These are phyloP conservation scores for Lactarius hengduanensis DNA, from an alignment of 768 basidiomycete species.

Conservation along the genomic window DNA sequence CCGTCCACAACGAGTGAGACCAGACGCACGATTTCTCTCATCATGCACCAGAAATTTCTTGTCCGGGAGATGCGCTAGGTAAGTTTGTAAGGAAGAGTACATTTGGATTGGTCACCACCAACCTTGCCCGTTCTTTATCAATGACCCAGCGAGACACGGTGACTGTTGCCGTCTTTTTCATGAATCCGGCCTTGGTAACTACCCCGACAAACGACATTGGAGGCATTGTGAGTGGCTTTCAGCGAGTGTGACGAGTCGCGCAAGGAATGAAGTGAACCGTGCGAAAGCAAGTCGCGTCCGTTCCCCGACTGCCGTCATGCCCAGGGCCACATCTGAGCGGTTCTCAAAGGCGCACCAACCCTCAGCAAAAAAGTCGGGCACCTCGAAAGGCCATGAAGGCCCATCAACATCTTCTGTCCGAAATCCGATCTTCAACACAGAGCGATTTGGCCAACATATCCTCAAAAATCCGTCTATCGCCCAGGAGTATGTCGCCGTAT, in stretches of 20 bases:
- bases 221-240: conserved; percentile 49
- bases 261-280: background rate
- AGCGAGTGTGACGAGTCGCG: conserved; percentile 1
- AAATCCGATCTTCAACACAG: conserved; percentile 94
- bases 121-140: conserved; percentile 82
- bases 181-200: conserved; percentile 78
- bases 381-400: conserved; percentile 45
- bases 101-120: conserved; percentile 26
- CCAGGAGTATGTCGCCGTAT: conserved; percentile 62
- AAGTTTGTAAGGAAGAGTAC: conserved; percentile 17
- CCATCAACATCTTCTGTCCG: conserved; percentile 44
- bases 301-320: conserved; percentile 12
- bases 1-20: background rate
- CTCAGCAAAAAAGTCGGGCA: conserved; percentile 48
- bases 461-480: conserved; percentile 90
- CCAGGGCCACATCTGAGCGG: conserved; percentile 20
- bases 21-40: conserved; percentile 59
- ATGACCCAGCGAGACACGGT: conserved; percentile 71
- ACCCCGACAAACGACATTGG: conserved; percentile 73
- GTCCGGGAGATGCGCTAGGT: conserved; percentile 66
- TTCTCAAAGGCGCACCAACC: conserved; percentile 59
- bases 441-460: conserved; percentile 96
- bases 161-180: conserved; percentile 84
- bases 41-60: conserved; percentile 82
- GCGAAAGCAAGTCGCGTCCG: background rate